Percentiles rank a stretch among this genome's conserved stretches.
Conservation (phyloP, 202 grass and related monocot species). For the Panicum virgatum region DNA sequence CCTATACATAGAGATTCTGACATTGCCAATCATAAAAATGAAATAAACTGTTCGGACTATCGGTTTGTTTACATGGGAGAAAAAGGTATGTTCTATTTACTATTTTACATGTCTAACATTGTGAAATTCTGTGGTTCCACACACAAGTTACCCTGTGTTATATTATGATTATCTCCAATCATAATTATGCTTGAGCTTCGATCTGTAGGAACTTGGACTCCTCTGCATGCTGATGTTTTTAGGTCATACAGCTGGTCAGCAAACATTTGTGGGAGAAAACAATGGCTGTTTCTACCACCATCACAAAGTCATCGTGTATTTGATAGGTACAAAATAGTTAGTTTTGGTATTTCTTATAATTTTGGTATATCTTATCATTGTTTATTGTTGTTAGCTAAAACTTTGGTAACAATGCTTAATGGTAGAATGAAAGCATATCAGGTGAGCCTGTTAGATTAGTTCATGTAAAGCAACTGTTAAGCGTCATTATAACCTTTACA, state of each 20-base stretch:
- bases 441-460: conserved; percentile 1
- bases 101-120: conserved; percentile 15
- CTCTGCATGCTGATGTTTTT: conserved; percentile 97
- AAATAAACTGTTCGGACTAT: conserved; percentile 89
- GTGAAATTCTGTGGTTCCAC: conserved; percentile 2
- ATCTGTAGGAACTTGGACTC: conserved; percentile 87
- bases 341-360: not conserved
- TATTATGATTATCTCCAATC: not conserved
- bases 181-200: conserved; percentile 14
- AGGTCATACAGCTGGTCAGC: conserved; percentile 96
- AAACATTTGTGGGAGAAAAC: conserved; percentile 93
- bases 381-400: not conserved
- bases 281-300: conserved; percentile 81
- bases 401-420: not conserved
- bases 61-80: conserved; percentile 92
- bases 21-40: conserved; percentile 76
- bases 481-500: not conserved
- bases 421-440: not conserved
- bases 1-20: conserved; percentile 85
- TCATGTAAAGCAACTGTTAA: not conserved
- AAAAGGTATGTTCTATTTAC: conserved; percentile 71
- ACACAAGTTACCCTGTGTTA: conserved; percentile 4
- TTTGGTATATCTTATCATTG: too few relatives aligned
- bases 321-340: conserved; percentile 59
- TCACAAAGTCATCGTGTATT: conserved; percentile 71